These are phyloP conservation scores for Mucor plumbeus DNA, from an alignment of 371 early-diverging fungal genomes.

Conservation along the genomic window DNA sequence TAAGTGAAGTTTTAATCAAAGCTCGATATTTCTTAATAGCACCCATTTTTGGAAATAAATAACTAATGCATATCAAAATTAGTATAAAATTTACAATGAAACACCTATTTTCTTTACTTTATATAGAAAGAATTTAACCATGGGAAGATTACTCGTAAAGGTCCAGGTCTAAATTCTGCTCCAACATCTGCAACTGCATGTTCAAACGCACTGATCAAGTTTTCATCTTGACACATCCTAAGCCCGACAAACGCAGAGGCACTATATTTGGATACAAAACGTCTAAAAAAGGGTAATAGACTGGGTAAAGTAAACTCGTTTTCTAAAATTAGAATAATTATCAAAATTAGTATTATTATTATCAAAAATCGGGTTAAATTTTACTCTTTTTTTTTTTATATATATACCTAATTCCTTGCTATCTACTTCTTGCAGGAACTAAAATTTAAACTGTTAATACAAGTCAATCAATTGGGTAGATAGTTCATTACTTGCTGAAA, in stretches of 20 bases:
- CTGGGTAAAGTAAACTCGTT: neutral
- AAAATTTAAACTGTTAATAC: neutral
- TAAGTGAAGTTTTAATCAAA: constrained; percentile 17
- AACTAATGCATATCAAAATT: neutral
- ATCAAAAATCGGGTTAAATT: neutral
- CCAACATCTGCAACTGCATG: constrained; percentile 20
- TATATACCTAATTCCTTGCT: neutral
- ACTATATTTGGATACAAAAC: constrained; percentile 25
- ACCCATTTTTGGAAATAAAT: constrained; percentile 7
- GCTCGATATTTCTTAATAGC: constrained; percentile 1
- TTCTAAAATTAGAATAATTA: constrained; percentile 3
- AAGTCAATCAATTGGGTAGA: too few relatives aligned
- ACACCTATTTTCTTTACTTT: constrained; percentile 13
- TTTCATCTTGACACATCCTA: constrained; percentile 10
- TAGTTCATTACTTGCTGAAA: constrained; percentile 22
- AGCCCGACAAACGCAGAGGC: constrained; percentile 29
- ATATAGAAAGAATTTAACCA: constrained; percentile 29
- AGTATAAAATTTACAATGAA: too few relatives aligned
- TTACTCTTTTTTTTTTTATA: neutral
- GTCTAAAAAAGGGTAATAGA: constrained; percentile 19
- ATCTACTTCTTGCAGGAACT: constrained; percentile 11
- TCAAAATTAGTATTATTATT: neutral
- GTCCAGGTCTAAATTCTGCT: constrained; percentile 18
- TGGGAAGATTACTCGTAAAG: constrained; percentile 31
- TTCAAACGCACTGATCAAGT: constrained; percentile 22